Base-by-base conservation (phyloP, 768 basidiomycete species). In the Amanita inopinata region DNA sequence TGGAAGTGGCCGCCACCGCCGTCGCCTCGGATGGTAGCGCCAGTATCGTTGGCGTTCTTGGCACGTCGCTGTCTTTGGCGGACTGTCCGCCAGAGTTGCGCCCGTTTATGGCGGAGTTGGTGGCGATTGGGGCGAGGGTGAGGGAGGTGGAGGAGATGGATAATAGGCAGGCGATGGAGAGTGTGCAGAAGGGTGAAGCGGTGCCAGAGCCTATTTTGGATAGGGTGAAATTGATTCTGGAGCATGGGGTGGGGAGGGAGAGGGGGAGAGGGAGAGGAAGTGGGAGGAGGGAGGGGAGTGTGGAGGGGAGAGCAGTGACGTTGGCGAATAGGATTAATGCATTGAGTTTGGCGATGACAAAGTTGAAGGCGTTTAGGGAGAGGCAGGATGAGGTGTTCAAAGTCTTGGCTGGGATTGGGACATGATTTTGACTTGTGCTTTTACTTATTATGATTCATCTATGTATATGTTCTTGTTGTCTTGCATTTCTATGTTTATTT, bases 281-380 rank as follows among this genome's bases (percentile, higher is more conserved):
- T 63, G 62, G 47, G 61, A 69, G n/a, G n/a, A n/a, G n/a, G n/a
- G n/a, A n/a, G 50, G 57, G 69, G 54, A 84, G 78, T 46, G 61
- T 75, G 0, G 72, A 81, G 46, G 84, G 82, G 2, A 61, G 73
- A 8, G 77, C 80, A 5, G 75, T 86, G 43, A 65, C 74, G 33
- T 82, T 92, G 56, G 72, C 81, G 19, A 91, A 90, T 56, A 59
- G 83, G 44, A 74, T 91, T 38, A 90, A 88, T 57, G 73, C 69
- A 15, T 67, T 91, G 9, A 80, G 81, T 47, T 53, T 92, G 49
- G 70, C 66, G 0, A 75, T 91, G 72, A 85, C 80, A 36, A 69
- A 65, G 53, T 59, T 92, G 42, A 69, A 66, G 45, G 75, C 83
- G 37, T 92, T 92, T 55, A 73, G 67, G 49, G 81, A 85, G 50